Conservation (phyloP, 2,329 filamentous ascomycete species). For the Ceratocystiopsis sp. region DNA sequence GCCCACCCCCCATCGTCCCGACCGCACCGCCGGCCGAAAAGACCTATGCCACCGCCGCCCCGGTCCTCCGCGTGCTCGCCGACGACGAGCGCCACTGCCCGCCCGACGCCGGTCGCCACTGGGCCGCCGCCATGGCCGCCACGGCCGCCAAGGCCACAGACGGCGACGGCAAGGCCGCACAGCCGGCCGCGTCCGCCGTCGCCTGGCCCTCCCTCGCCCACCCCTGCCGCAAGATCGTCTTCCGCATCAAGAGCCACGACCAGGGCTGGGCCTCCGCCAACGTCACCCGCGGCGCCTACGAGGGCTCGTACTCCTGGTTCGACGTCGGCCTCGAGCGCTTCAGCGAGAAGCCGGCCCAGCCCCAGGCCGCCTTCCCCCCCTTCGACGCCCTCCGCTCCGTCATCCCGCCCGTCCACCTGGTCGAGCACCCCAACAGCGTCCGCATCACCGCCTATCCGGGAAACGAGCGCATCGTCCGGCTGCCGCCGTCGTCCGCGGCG, state of each 20-base stretch:
- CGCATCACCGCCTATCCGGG: no score
- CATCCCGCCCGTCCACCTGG: background rate
- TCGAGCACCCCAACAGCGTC: background rate
- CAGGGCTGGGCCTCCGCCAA: conserved; percentile 35
- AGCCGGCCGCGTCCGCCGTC: no score
- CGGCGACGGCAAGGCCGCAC: no score
- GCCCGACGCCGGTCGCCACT: no score
- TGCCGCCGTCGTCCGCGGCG: background rate
- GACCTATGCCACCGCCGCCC: background rate
- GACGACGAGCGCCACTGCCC: background rate
- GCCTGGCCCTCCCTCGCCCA: conserved; percentile 20
- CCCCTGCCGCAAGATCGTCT: conserved; percentile 44
- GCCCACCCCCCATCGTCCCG: no score
- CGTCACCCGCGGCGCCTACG: conserved; percentile 22
- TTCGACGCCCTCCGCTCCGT: no score
- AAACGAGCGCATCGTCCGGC: no score
- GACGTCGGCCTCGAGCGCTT: conserved; percentile 43
- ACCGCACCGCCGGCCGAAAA: no score
- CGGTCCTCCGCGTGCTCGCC: background rate
- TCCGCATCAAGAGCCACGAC: conserved; percentile 38
- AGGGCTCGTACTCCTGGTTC: conserved; percentile 43
- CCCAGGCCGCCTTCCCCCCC: no score
- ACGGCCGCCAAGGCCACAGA: no score
- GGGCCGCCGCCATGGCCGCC: no score
- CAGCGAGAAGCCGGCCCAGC: conserved; percentile 16